A percentile compares a stretch with the other conserved stretches of the same genome.
Conservation (phyloP, 495 filamentous ascomycete species). For the Geopyxis carbonaria region DNA sequence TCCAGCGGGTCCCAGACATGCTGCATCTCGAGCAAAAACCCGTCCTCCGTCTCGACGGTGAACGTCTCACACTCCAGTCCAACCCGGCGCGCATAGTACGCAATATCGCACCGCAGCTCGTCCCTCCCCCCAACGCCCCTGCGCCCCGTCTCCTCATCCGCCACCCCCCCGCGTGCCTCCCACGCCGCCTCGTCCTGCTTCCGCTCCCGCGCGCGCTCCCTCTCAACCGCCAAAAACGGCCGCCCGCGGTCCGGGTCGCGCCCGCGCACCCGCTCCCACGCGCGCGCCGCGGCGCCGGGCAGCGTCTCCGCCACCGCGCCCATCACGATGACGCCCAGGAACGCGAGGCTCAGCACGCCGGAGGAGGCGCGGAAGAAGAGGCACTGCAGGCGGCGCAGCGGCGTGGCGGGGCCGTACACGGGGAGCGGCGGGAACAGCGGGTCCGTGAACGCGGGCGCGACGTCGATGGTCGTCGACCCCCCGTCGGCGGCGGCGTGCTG, state of each 20-base stretch:
- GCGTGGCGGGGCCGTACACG: constrained; percentile 58
- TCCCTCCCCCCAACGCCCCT: constrained; percentile 37
- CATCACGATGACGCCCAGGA: constrained; percentile 57
- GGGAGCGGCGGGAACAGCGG: constrained; percentile 81
- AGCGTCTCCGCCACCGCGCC: constrained; percentile 51
- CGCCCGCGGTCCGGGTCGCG: constrained; percentile 40
- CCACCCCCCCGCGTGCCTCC: constrained; percentile 26
- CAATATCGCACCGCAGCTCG: constrained; percentile 56
- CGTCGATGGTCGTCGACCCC: constrained; percentile 6
- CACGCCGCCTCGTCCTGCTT: constrained; percentile 28
- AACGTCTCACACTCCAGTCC: constrained; percentile 75
- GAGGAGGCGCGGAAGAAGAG: constrained; percentile 44
- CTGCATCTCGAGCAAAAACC: constrained; percentile 75
- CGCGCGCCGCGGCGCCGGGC: constrained; percentile 31
- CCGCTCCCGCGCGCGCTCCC: constrained; percentile 28
- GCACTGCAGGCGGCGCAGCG: constrained; percentile 45
- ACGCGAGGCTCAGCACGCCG: constrained; percentile 56
- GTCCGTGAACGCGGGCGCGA: constrained; percentile 49
- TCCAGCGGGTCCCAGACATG: constrained; percentile 79
- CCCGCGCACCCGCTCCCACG: constrained; percentile 34
- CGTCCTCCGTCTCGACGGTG: constrained; percentile 83
- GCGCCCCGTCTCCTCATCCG: constrained; percentile 28
- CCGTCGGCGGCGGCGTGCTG: background rate
- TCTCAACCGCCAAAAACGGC: constrained; percentile 57
- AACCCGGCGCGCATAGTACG: constrained; percentile 76